phyloP scores from a whole-genome alignment of 306 rosid species.

The Astragalus membranaceus region DNA sequence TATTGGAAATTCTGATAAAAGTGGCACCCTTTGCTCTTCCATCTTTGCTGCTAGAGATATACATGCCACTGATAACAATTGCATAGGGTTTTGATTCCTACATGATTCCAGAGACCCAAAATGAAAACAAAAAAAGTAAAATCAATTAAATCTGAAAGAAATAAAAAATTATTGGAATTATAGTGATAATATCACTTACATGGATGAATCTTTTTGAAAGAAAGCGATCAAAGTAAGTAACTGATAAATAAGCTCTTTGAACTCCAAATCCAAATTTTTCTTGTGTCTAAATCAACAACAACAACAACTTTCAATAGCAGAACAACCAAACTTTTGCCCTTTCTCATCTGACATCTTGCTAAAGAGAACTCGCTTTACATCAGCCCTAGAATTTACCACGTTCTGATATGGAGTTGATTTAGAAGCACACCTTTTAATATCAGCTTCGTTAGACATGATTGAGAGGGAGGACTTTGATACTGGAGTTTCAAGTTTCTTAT shows the following conservation, averaged over 20 bases:
- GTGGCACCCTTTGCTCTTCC: constrained; percentile 65
- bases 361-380: no score
- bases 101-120: neutral
- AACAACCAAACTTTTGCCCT: no score
- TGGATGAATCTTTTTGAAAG: constrained; percentile 57
- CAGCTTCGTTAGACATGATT: no score
- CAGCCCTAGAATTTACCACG: no score
- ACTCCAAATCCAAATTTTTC: constrained; percentile 55
- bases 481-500: no score
- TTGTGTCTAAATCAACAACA: constrained; percentile 48
- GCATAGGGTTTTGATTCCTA: constrained; percentile 63
- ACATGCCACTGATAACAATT: constrained; percentile 63
- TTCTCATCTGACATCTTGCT: no score
- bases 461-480: no score
- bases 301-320: neutral
- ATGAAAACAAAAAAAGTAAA: neutral
- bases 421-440: no score
- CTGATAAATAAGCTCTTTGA: constrained; percentile 63
- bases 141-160: neutral
- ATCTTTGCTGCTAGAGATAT: constrained; percentile 87
- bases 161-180: neutral
- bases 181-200: constrained; percentile 45
- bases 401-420: no score
- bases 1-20: constrained; percentile 44
- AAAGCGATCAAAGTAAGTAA: constrained; percentile 73